These are phyloP conservation scores for Themeda triandra DNA, from an alignment of 176 grass and related monocot species.

Conservation along the genomic window DNA sequence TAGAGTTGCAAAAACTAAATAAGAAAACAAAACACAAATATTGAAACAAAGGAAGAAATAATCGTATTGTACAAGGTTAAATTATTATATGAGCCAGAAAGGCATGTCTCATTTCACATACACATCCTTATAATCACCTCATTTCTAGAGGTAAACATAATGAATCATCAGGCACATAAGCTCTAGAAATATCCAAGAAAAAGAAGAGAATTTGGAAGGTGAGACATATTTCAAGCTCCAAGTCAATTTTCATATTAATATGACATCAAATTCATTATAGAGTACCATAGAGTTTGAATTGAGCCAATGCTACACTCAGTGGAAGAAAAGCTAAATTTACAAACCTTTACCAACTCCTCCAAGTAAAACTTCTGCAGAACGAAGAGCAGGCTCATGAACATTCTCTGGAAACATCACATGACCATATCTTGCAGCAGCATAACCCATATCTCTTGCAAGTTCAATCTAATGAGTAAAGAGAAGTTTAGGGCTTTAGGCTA, in stretches of 20 bases:
- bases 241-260: slow-evolving; percentile 11
- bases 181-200: slow-evolving; percentile 1
- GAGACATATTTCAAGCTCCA: neutral
- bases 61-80: neutral
- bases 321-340: neutral
- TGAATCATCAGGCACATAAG: slow-evolving; percentile 4
- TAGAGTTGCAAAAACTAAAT: neutral
- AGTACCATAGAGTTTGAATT: neutral
- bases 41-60: neutral
- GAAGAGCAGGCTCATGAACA: slow-evolving; percentile 89
- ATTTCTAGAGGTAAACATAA: neutral
- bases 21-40: neutral
- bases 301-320: neutral
- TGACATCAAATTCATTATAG: neutral
- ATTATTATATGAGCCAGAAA: neutral
- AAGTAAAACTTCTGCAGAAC: slow-evolving; percentile 90
- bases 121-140: neutral
- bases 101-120: neutral
- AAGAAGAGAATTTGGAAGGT: neutral
- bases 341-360: slow-evolving; percentile 89
- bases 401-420: slow-evolving; percentile 99
- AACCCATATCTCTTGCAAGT: slow-evolving; percentile 94
- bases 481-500: slow-evolving; percentile 56
- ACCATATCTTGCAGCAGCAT: slow-evolving; percentile 88
- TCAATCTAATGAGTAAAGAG: slow-evolving; percentile 77